Base-by-base conservation (phyloP, 2,329 filamentous ascomycete genomes). In the Pseudogymnoascus sp. region DNA sequence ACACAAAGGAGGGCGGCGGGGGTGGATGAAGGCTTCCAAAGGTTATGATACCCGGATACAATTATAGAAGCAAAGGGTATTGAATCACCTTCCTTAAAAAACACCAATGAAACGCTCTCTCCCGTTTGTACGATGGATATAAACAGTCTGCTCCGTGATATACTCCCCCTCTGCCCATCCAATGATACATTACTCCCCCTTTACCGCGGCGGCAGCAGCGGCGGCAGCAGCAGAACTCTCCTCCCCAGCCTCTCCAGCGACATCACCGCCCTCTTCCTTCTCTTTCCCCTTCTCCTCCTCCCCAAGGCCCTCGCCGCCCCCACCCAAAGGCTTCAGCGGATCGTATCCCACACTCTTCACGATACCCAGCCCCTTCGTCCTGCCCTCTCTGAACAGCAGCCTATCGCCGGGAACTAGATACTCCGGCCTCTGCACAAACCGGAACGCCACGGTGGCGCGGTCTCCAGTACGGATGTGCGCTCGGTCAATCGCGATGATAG, bases 401-500 rank as follows among this genome's bases (percentile, higher is more conserved):
- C 93, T 82, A 75, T 97, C 94, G 0, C 94, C 94, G 0, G 91
- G 87, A 0, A 87, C 89, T 11, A 99, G 77, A 69, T 96, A 99
- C 77, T 99, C 94, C 1, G 94, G 94, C 21, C 93, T 81, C 75
- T 97, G 94, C 3, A 97, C 89, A 72, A 99, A 99, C 8, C 88
- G 86, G 77, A 99, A 99, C 0, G 93, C 94, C 1, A 99, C 94
- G 0, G 87, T 87, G 1, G 94, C 94, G n/a, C 93, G 83, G 74
- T 97, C 94, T 8, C 94, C 94, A 0, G 93, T 97, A 6, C 94
- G 86, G 67, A 99, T 97, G 70, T 92, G 94, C 25, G 90, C 89
- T n/a, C 93, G 87, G 73, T 99, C 94, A 68, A 99, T 94, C 72
- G 97, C 94, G 71, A 99, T 96, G 72, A 99, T 97, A 10, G 92